Conservation (phyloP, 148 eudicot species). For the Nepenthes mirabilis region DNA sequence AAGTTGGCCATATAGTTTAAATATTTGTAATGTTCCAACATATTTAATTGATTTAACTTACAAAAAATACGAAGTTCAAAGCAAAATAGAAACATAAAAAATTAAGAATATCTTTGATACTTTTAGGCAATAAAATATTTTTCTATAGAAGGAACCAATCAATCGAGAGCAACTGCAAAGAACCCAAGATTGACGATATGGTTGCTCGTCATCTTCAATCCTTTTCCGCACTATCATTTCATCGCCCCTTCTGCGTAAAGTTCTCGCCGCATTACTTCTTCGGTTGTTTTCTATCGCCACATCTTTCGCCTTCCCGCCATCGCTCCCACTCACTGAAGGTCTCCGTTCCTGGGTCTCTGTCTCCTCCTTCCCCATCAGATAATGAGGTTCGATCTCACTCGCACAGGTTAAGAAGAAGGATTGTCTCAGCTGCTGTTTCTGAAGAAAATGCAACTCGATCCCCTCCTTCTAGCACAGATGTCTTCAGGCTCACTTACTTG, state of each 20-base stretch:
- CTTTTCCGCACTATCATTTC: constrained; percentile 15
- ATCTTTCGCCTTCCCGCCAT: constrained; percentile 8
- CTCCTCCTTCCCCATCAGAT: not conserved
- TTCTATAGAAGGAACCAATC: too few species aligned
- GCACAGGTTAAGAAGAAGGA: constrained; percentile 20
- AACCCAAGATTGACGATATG: constrained; percentile 5
- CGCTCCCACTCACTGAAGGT: constrained; percentile 10
- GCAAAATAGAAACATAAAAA: too few species aligned
- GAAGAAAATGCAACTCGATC: constrained; percentile 44
- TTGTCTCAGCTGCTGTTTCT: constrained; percentile 44
- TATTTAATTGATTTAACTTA: too few species aligned
- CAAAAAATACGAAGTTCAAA: too few species aligned
- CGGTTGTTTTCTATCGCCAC: constrained; percentile 10
- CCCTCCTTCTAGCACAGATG: constrained; percentile 25
- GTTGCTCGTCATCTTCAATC: constrained; percentile 22
- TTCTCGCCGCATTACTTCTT: constrained; percentile 10
- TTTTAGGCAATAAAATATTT: too few species aligned
- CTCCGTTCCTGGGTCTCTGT: constrained; percentile 21
- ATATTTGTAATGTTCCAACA: too few species aligned
- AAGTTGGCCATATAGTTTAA: too few species aligned
- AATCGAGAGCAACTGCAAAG: too few species aligned
- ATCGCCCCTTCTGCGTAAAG: constrained; percentile 9
- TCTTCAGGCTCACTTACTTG: constrained; percentile 71
- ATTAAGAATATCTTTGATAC: too few species aligned
- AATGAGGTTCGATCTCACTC: not conserved